phyloP scores from a whole-genome alignment of 2,329 filamentous ascomycete genomes.

The Chaetomium globosum region DNA sequence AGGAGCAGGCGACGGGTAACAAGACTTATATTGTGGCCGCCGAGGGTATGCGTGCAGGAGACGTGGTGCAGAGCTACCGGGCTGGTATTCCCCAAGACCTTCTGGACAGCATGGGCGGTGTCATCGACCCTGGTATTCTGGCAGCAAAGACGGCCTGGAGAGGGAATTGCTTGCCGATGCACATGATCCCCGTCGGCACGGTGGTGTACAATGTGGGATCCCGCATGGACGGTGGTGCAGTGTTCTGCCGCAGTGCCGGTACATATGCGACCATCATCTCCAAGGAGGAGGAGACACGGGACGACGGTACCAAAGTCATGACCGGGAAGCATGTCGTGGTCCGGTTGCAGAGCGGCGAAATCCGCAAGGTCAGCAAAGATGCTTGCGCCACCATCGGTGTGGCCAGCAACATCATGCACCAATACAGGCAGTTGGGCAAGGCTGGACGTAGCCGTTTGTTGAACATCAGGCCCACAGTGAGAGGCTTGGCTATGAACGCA shows the following conservation, averaged over 20 bases:
- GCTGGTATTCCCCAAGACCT: conserved; percentile 85
- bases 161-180: conserved; percentile 91
- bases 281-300: conserved; percentile 76
- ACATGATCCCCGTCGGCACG: conserved; percentile 95
- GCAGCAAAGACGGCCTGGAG: conserved; percentile 91
- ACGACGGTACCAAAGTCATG: conserved; percentile 62
- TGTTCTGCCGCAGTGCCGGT: conserved; percentile 93
- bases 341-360: conserved; percentile 87
- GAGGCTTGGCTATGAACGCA: conserved; percentile 98
- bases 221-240: conserved; percentile 70
- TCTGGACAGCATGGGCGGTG: conserved; percentile 87
- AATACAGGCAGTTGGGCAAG: conserved; percentile 90
- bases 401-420: conserved; percentile 88
- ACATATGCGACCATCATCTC: conserved; percentile 87
- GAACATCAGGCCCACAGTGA: conserved; percentile 90
- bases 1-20: conserved; percentile 68
- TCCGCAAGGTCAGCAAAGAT: conserved; percentile 84
- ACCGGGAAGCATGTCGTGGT: conserved; percentile 80
- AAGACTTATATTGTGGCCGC: conserved; percentile 94
- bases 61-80: conserved; percentile 89
- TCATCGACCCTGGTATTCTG: conserved; percentile 91
- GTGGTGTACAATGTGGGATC: conserved; percentile 88
- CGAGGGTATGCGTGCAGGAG: conserved; percentile 89
- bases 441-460: conserved; percentile 92
- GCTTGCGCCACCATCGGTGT: conserved; percentile 94